Evolutionary conservation across 2,329 filamentous ascomycete species (phyloP).

Genomic region (Cordyceps cicadae): DNA sequence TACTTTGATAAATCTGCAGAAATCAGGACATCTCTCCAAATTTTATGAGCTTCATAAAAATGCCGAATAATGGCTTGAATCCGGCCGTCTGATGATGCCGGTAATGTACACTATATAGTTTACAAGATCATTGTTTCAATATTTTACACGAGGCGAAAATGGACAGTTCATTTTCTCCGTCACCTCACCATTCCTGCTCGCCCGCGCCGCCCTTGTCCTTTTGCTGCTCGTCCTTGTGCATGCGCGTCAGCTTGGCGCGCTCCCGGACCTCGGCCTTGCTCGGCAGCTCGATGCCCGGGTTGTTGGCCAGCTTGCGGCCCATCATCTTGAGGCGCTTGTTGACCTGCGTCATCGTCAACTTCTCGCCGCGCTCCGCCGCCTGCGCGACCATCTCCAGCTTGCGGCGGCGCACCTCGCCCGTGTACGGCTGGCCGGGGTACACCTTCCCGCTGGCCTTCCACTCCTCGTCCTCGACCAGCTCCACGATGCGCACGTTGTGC

Average conservation of each 20-base stretch:
- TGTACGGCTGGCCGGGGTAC: conserved; percentile 47
- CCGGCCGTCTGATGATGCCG: conserved; percentile 1
- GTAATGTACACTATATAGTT: conserved; percentile 10
- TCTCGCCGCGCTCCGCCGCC: conserved; percentile 24
- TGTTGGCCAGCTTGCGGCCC: conserved; percentile 28
- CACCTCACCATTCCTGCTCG: not conserved
- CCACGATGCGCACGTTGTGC: conserved; percentile 53
- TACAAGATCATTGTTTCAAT: conserved; percentile 3
- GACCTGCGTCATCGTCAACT: conserved; percentile 20
- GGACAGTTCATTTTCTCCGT: not conserved
- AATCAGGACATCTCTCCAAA: not conserved
- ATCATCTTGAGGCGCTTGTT: conserved; percentile 22
- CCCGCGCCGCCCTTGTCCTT: not conserved
- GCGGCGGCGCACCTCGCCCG: conserved; percentile 38
- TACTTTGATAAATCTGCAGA: no score
- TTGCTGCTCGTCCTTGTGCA: not conserved
- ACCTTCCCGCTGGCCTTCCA: conserved; percentile 39
- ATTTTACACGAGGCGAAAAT: not conserved
- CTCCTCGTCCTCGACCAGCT: conserved; percentile 49
- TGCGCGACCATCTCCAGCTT: conserved; percentile 29
- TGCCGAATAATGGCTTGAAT: not conserved
- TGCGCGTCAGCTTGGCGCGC: conserved; percentile 11
- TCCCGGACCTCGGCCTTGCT: conserved; percentile 26
- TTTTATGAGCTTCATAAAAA: not conserved
- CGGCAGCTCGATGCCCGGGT: conserved; percentile 33